Base-by-base conservation (phyloP, 305 asterid genomes). In the Rubia occidens region DNA sequence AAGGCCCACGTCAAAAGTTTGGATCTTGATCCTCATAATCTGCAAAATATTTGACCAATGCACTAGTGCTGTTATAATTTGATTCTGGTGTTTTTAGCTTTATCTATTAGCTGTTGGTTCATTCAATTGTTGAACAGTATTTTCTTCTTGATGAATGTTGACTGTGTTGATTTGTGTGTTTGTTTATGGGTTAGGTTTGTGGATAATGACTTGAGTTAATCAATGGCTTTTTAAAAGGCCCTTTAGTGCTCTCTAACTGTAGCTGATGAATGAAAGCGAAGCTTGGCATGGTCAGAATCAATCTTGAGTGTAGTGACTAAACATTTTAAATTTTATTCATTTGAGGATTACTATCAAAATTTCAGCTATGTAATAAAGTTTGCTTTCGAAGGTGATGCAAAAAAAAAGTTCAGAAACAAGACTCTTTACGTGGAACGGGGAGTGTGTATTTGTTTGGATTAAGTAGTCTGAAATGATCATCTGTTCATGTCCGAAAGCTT, bases 1-100 rank as follows among this genome's bases (percentile, higher is more conserved):
- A 13, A 26, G 63, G 37, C 68, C 76, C 76, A 45, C 44, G 55
- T 66, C 32, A 15, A 21, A 66, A 18, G 43, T 66, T 18, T 58
- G 18, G 67, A 56, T 7, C 56, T 24, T 72, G 18, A 58, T 67
- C 45, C 8, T 45, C 15, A 14, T 59, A 7, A 18, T 60, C 65
- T 56, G 55, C 6, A 59, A 42, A 45, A 42, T 29, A 42, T 24
- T 42, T 40, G 47, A 26, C 32, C 35, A n/a, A 18, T 32, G 37
- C 21, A 49, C 18, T 15, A 49, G 32, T 2, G 2, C 32, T 29
- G 32, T 2, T 29, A 29, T 29, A 29, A 29, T 1, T 29, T 29
- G 32, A 29, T 29, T 29, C 1, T 29, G 32, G 32, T 29, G 32
- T 29, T 29, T 29, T 29, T 29, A 29, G 32, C 32, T 29, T 29